Conservation (phyloP, 2,329 filamentous ascomycete species). For the Talaromyces sp. region DNA sequence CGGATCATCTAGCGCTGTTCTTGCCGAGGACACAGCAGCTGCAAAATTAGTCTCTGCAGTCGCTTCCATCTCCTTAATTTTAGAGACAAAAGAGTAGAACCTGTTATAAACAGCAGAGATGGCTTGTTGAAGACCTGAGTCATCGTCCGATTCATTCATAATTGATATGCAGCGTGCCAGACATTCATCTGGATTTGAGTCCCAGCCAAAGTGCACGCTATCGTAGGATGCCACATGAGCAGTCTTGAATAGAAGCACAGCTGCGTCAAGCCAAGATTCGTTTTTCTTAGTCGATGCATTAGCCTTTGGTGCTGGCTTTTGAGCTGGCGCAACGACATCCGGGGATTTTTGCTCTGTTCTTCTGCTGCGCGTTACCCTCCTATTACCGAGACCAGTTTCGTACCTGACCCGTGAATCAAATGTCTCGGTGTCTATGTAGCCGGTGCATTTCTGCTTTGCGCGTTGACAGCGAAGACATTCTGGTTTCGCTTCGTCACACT, state of each 20-base stretch:
- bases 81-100: conserved; percentile 3
- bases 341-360: not conserved
- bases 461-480: not conserved
- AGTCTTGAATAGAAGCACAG: not conserved
- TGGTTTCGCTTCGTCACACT: conserved; percentile 12
- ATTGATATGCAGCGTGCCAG: not conserved
- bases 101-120: not conserved
- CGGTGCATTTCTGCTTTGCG: conserved; percentile 2
- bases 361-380: not conserved
- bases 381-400: not conserved
- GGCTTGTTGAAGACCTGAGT: not conserved
- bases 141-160: not conserved
- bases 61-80: not conserved
- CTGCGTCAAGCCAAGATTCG: not conserved
- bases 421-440: not conserved
- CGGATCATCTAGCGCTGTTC: conserved; percentile 8
- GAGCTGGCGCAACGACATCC: not conserved
- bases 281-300: not conserved
- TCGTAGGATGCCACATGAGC: not conserved
- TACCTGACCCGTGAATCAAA: not conserved
- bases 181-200: not conserved
- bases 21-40: conserved; percentile 2
- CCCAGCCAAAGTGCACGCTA: not conserved
- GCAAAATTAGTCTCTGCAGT: not conserved
- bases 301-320: not conserved